Evolutionary conservation across 2,329 filamentous ascomycete species (phyloP).

Genomic region (Aspergillus versicolor): DNA sequence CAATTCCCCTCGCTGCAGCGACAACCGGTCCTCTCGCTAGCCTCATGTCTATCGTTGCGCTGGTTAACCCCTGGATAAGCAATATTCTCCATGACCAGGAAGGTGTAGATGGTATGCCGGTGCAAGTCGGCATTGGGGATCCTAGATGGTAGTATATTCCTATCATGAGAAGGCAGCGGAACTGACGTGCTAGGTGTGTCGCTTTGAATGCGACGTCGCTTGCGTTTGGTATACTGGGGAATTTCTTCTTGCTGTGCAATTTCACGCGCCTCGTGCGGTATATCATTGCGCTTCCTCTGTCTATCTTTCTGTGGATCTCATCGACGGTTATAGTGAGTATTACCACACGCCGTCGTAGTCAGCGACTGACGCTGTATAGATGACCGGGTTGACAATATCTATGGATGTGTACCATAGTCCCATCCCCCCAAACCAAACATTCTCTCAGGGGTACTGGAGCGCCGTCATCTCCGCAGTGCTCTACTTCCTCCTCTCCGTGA

Average conservation of each 20-base stretch:
- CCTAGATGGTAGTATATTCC: conserved; percentile 62
- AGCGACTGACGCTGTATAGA: conserved; percentile 34
- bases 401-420: conserved; percentile 63
- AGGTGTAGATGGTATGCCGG: conserved; percentile 48
- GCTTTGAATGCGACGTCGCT: conserved; percentile 77
- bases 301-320: conserved; percentile 75
- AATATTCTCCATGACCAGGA: conserved; percentile 46
- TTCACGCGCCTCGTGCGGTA: conserved; percentile 81
- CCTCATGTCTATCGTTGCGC: conserved; percentile 79
- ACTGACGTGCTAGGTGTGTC: conserved; percentile 56
- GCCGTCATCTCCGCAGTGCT: conserved; percentile 75
- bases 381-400: conserved; percentile 65
- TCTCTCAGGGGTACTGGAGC: conserved; percentile 86
- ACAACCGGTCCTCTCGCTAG: conserved; percentile 85
- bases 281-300: conserved; percentile 76
- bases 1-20: conserved; percentile 74
- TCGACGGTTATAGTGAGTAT: conserved; percentile 57
- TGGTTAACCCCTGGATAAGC: conserved; percentile 76
- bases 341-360: too few species aligned
- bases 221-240: conserved; percentile 72
- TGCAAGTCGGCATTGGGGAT: conserved; percentile 61
- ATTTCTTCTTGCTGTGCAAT: conserved; percentile 79
- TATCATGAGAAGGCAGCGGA: too few species aligned
- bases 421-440: conserved; percentile 49
- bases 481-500: conserved; percentile 74